Evolutionary conservation across 2,329 filamentous ascomycete species (phyloP), one percentile per base, ranked within the genome.

Genomic region (Exophiala viscosa): DNA sequence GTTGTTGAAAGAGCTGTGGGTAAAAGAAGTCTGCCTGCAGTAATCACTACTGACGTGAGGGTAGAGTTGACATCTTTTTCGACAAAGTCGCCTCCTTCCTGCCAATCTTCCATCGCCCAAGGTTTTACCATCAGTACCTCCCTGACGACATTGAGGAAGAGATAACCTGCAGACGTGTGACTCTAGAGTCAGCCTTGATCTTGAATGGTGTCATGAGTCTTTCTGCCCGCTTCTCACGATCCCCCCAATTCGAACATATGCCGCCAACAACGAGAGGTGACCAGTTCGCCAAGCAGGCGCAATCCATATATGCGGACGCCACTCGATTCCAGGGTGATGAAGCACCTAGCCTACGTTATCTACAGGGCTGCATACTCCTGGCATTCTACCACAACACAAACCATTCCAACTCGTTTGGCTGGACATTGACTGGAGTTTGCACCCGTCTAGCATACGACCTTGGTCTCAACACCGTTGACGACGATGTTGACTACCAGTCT

Each of bases 381-480:
- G 54, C 54, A 8, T 52, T 50, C 17, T 47, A 57, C 14, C n/a
- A 53, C 28, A 14, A 45, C 8, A 36, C 28, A n/a, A 36, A 42
- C 31, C 45, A 41, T 7, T 18, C 45, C 2, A 23, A 28, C 14
- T 23, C 32, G 33, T 36, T 36, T 13, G 50, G 41, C 13, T 96
- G 91, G 90, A 96, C 96, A 70, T 96, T 97, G 55, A 88, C 93
- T 54, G 92, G 92, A 8, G 90, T 96, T 40, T 91, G 91, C 5
- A 86, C 95, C 50, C 85, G 92, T 31, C 72, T 96, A 45, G 91
- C 89, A 5, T 87, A 96, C 17, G 92, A 96, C 67, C 77, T 96
- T 2, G 92, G 92, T 6, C 75, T 96, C 23, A 90, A 96, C 69
- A n/a, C 18, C 18, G 14, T 20, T 18, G 17, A 45, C 14, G 20